phyloP scores from a whole-genome alignment of 2,329 filamentous ascomycete genomes.

The Venturia asperata region DNA sequence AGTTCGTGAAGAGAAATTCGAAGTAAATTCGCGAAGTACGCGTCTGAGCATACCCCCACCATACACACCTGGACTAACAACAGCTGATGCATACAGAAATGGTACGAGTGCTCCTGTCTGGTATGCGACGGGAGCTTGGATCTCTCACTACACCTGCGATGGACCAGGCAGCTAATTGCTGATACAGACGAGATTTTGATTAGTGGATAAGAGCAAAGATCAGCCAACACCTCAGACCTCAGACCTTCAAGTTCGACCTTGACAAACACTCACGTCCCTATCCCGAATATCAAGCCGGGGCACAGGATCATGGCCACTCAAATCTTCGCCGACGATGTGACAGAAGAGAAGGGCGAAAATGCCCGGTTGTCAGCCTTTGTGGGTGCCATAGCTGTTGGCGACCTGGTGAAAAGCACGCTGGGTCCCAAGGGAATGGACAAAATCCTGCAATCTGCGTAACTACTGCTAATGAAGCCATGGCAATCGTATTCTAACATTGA shows the following conservation, averaged over 20 bases:
- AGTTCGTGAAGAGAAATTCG: constrained; percentile 2
- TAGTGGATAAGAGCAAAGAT: too few relatives aligned
- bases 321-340: constrained; percentile 96
- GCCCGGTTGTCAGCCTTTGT: constrained; percentile 97
- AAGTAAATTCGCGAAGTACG: not conserved
- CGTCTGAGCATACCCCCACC: constrained; percentile 1
- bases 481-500: constrained; percentile 23
- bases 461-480: constrained; percentile 25
- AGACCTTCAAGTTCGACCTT: too few relatives aligned
- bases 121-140: not conserved
- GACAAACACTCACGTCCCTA: too few relatives aligned
- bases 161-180: constrained; percentile 7
- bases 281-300: too few relatives aligned
- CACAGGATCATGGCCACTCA: constrained; percentile 54
- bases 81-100: not conserved
- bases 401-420: constrained; percentile 93
- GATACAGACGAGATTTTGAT: too few relatives aligned
- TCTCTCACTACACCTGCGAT: not conserved
- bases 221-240: too few relatives aligned
- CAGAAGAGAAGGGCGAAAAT: constrained; percentile 98
- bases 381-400: constrained; percentile 93
- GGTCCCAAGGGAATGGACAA: constrained; percentile 99
- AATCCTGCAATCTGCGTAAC: constrained; percentile 89
- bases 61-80: not conserved
- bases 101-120: not conserved